Base-by-base conservation (phyloP, 306 rosid species). In the Trifolium repens region DNA sequence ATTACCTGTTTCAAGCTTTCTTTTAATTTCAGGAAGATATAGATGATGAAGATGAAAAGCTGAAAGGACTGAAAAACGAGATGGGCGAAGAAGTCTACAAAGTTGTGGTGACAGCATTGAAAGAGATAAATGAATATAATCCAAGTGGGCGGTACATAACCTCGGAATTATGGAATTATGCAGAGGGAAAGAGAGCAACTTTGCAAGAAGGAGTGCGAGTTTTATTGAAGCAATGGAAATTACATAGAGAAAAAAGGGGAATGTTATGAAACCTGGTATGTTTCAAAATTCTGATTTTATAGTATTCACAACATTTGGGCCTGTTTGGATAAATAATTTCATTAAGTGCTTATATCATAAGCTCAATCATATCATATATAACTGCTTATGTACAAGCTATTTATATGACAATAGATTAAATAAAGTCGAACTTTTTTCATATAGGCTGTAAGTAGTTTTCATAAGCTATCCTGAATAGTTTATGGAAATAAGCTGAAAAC, bases 111-210 rank as follows among this genome's bases (percentile, higher is more conserved):
- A 37, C 82, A 66, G 91, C 91, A 39, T 58, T 87, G 81, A 84
- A 12, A 32, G 91, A 87, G 83, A 84, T 87, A 19, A 87, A 87
- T 77, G 84, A 78, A 78, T 82, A 87, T 69, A 87, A 87, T 67
- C 91, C 91, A 40, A 87, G 91, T 70, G 91, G 91, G 54, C 61
- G 88, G 70, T 87, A 87, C 30, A 67, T 72, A 80, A 80, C 76
- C 65, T 74, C 87, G 3, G 91, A 87, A 80, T 58, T 87, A 58
- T 87, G 91, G 91, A 87, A 87, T 79, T 87, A 79, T 37, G 50
- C 37, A 50, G 61, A 82, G 52, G 87, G 84, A 71, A 82, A 65
- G 78, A 82, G 62, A 78, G 88, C 88, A 17, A 82, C 84, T 32
- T 75, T 84, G 76, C 61, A 24, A 71, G 91, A 84, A 7, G 91